Evolutionary conservation across 2,329 filamentous ascomycete species (phyloP).

Genomic region (Colletotrichum spinosum): DNA sequence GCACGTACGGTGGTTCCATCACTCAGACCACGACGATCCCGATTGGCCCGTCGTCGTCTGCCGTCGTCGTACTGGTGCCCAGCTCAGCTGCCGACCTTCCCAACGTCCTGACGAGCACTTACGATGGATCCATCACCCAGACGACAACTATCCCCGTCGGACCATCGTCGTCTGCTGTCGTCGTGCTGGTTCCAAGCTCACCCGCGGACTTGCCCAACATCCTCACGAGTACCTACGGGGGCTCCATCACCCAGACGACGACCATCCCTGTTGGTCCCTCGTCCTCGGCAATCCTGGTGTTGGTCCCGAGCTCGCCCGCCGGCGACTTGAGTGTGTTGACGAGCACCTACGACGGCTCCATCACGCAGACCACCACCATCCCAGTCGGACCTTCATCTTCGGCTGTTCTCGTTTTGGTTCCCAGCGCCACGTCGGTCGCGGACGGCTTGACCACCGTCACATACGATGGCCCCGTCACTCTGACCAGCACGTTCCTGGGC

Average conservation of each 20-base stretch:
- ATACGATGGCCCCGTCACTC: constrained; percentile 10
- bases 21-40: neutral
- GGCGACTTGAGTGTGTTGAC: neutral
- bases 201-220: neutral
- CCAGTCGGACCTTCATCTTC: neutral
- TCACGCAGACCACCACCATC: neutral
- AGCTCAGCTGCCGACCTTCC: neutral
- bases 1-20: constrained; percentile 9
- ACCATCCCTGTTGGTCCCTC: neutral
- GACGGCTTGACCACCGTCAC: neutral
- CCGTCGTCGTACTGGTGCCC: constrained; percentile 12
- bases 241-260: constrained; percentile 17
- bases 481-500: constrained; percentile 1
- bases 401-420: constrained; percentile 4
- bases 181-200: too few relatives aligned
- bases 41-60: neutral
- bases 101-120: constrained; percentile 15
- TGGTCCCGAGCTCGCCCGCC: constrained; percentile 2
- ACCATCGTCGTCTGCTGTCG: neutral
- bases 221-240: constrained; percentile 21
- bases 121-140: constrained; percentile 12
- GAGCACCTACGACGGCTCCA: constrained; percentile 13
- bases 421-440: neutral
- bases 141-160: constrained; percentile 15
- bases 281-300: constrained; percentile 1